Evolutionary conservation across 2,329 filamentous ascomycete genomes (phyloP).

Genomic region (Pseudocercospora crystallina): DNA sequence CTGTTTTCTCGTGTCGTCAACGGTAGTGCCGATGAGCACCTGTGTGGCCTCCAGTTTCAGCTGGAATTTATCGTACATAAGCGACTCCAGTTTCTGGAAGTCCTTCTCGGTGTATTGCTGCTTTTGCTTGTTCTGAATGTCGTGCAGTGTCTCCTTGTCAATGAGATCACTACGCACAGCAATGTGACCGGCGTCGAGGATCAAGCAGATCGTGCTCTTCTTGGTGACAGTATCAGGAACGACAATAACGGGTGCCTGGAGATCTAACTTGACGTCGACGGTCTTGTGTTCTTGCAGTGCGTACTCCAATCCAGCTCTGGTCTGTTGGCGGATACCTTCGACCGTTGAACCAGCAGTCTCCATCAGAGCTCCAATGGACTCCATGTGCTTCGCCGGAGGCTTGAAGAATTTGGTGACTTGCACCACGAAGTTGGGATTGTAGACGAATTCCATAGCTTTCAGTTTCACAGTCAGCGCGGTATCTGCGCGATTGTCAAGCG

Average conservation of each 20-base stretch:
- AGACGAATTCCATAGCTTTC: conserved; percentile 94
- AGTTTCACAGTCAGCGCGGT: conserved; percentile 86
- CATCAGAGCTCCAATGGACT: conserved; percentile 93
- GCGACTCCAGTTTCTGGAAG: conserved; percentile 78
- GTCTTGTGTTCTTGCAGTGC: conserved; percentile 97
- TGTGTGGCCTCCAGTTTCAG: conserved; percentile 94
- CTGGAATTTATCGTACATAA: conserved; percentile 97
- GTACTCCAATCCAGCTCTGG: conserved; percentile 91
- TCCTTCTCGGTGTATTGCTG: conserved; percentile 87
- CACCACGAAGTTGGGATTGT: conserved; percentile 91
- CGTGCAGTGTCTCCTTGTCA: conserved; percentile 82
- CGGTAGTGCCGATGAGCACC: conserved; percentile 88
- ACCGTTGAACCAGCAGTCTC: conserved; percentile 94
- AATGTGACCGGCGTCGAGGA: conserved; percentile 93
- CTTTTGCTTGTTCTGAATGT: conserved; percentile 87
- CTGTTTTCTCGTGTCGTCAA: conserved; percentile 84
- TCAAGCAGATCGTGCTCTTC: conserved; percentile 79
- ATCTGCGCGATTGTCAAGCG: conserved; percentile 87
- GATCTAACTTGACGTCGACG: conserved; percentile 90
- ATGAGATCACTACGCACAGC: conserved; percentile 92
- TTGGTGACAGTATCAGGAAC: conserved; percentile 89
- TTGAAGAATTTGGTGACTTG: conserved; percentile 94
- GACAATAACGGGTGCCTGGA: conserved; percentile 94
- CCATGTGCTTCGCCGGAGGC: conserved; percentile 95
- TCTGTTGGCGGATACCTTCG: conserved; percentile 91